phyloP scores from a whole-genome alignment of 2,329 filamentous ascomycete genomes.

The Aspergillus fijiensis region DNA sequence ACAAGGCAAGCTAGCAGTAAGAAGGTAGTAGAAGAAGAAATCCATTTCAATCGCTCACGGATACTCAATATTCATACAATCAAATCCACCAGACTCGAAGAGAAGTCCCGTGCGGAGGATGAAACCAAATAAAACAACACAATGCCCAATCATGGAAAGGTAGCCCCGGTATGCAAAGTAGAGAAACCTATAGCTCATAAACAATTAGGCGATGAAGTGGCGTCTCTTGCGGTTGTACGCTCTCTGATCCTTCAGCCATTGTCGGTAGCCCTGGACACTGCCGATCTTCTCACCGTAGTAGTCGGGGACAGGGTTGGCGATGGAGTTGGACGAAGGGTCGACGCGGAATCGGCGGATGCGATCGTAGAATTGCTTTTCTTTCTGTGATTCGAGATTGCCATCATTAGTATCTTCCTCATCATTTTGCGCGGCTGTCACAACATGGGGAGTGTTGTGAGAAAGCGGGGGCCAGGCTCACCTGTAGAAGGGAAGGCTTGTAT shows the following conservation, averaged over 20 bases:
- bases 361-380: slow-evolving; percentile 91
- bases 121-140: neutral
- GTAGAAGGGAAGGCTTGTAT: slow-evolving; percentile 69
- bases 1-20: neutral
- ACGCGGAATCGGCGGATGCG: slow-evolving; percentile 90
- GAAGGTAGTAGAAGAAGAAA: neutral
- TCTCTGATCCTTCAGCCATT: slow-evolving; percentile 96
- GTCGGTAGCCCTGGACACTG: slow-evolving; percentile 84
- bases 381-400: slow-evolving; percentile 48
- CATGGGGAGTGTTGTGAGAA: neutral
- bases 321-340: slow-evolving; percentile 83
- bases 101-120: neutral
- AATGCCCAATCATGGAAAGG: neutral
- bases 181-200: neutral
- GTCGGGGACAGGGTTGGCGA: slow-evolving; percentile 90
- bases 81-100: slow-evolving; percentile 2
- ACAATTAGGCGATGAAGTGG: slow-evolving; percentile 37
- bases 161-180: slow-evolving; percentile 2
- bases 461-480: slow-evolving; percentile 49
- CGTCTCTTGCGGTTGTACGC: slow-evolving; percentile 90
- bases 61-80: slow-evolving; percentile 13
- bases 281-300: slow-evolving; percentile 99
- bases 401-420: slow-evolving; percentile 10
- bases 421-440: neutral
- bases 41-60: slow-evolving; percentile 15